A percentile compares a stretch with the other conserved stretches of the same genome.
Conservation (phyloP, 805 yeast species). For the Schizosaccharomyces osmophilus region DNA sequence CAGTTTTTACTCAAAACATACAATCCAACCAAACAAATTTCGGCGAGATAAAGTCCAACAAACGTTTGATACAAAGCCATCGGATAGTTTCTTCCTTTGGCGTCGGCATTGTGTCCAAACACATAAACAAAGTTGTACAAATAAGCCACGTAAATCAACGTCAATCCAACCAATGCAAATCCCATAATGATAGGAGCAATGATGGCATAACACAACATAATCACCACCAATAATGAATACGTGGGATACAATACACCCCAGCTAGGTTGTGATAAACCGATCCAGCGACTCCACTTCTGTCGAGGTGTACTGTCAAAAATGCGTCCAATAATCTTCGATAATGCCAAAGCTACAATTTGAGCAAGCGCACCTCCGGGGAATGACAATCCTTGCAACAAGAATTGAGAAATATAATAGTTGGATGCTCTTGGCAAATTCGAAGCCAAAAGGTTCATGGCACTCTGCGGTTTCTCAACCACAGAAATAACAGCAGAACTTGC, state of each 20-base stretch:
- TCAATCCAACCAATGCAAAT: slow-evolving; percentile 49
- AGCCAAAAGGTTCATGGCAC: slow-evolving; percentile 55
- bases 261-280: slow-evolving; percentile 35
- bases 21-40: slow-evolving; percentile 62
- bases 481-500: slow-evolving; percentile 53
- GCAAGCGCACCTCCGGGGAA: slow-evolving; percentile 52
- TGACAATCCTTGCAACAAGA: slow-evolving; percentile 58
- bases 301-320: slow-evolving; percentile 73
- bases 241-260: slow-evolving; percentile 72
- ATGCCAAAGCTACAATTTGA: slow-evolving; percentile 48
- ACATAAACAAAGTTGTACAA: slow-evolving; percentile 57
- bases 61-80: slow-evolving; percentile 72
- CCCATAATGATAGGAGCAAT: slow-evolving; percentile 67
- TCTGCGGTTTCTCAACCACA: slow-evolving; percentile 38
- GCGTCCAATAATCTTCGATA: slow-evolving; percentile 45
- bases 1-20: slow-evolving; percentile 80
- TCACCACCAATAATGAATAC: slow-evolving; percentile 48
- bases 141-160: slow-evolving; percentile 50
- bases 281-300: slow-evolving; percentile 62
- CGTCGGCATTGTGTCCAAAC: slow-evolving; percentile 39
- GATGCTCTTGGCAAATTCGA: slow-evolving; percentile 67
- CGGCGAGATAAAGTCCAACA: slow-evolving; percentile 71
- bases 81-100: slow-evolving; percentile 66
- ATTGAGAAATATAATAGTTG: slow-evolving; percentile 67
- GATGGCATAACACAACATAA: slow-evolving; percentile 50